Evolutionary conservation across 768 basidiomycete genomes (phyloP), one percentile per base, ranked within the genome.

Genomic region (Termitomyces sp.): DNA sequence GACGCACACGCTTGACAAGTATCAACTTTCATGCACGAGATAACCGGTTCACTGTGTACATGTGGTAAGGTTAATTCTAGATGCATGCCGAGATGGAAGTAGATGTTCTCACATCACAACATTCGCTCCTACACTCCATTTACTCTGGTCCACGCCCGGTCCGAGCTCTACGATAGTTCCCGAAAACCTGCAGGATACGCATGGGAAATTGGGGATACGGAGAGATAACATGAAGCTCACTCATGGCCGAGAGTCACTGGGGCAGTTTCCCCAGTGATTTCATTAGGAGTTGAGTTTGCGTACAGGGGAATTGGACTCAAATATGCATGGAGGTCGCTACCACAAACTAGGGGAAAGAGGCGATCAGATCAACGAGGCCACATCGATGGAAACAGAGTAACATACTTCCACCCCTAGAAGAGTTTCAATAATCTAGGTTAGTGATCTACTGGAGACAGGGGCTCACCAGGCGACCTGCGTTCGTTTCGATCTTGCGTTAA

Each of bases 161-260:
- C 76, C 76, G 15, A 75, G 53, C 7, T 65, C 71, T 15, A 68
- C 67, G 36, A 75, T 70, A 22, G 70, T 72, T 1, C 74, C 74
- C 26, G 73, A 69, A 47, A 74, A 71, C 54, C 73, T 75, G 52
- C 8, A 18, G 0, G 5, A 24, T 5, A 29, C 13, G 29, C 20
- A 20, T 55, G 10, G 46, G 44, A 41, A 52, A 41, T 1, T 3
- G 18, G 28, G 15, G 6, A 20, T 46, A 16, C 5, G 39, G 12
- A 51, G 44, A 47, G 29, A 58, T 0, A 29, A 18, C 7, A 9
- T n/a, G 26, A 41, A 50, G 62, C 69, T 22, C 50, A 79, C 77
- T 80, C 79, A 58, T 82, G 80, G 0, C 79, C 79, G 36, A 81
- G 66, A 4, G 72, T 75, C 13, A 77, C 64, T 0, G 80, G 79